Evolutionary conservation across 129 eudicot genomes (phyloP), one percentile per base, ranked within the genome.

Genomic region (Rutidosis leptorrhynchoides): DNA sequence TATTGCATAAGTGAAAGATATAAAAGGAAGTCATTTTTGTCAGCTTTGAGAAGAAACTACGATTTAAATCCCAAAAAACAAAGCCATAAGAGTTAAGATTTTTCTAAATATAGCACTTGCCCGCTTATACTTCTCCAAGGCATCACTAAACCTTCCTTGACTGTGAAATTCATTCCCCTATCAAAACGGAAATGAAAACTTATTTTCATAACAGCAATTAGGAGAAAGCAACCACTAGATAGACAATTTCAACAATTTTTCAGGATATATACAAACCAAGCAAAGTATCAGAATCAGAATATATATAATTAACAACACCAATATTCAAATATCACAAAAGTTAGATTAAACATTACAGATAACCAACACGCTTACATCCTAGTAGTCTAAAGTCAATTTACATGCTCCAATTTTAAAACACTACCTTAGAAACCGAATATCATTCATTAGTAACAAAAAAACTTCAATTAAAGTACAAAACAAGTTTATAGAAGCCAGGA

Each of bases 121-220:
- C 61, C 76, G 89, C 66, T 62, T 68, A 74, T 94, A 94, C 78
- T 94, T 94, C 79, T 89, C 76, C 72, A 81, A 74, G 55, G 99
- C 99, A 4, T 76, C 87, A 21, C 23, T 64, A 79, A 67, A 94
- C 69, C 58, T 89, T 42, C 97, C 99, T 78, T 79, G 90, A 62
- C 85, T 86, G 75, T 94, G 96, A 80, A 86, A 84, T 55, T 86
- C 83, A 74, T 92, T 92, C 22, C 98, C 98, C 98, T 92, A 82
- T 57, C 69, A 81, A 60, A 64, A 68, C 22, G 33, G 64, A 48
- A 58, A 73, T 22, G 19, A 58, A 74, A 68, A 27, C 66, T 40
- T 45, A 40, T 17, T 24, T 22, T 76, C 17, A 1, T 8, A 14
- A 12, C 2, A 71, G n/a, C 23, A 78, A 17, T 15, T 59, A 8